Evolutionary conservation across 495 filamentous ascomycete genomes (phyloP), one percentile per base, ranked within the genome.

Genomic region (Hypoxylon cercidicola): DNA sequence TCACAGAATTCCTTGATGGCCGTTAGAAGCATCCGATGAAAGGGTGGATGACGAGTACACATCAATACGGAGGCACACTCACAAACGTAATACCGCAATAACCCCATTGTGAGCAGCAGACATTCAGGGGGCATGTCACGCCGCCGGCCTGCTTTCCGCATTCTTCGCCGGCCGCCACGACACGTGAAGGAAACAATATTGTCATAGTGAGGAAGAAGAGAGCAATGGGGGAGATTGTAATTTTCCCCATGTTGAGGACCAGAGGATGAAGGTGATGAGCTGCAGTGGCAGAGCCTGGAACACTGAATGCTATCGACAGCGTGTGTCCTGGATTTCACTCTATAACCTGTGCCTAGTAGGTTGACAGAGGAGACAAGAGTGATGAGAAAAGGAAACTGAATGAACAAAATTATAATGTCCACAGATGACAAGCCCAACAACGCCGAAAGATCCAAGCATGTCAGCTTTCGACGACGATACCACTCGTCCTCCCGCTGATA

Each of bases 21-120:
- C 4, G 7, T 28, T 28, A 28, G 25, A 28, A 28, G 25, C 7
- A 28, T 28, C 25, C 25, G 25, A 28, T 3, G 7, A 7, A 7
- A 28, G 7, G 25, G 7, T 28, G 25, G 7, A 3, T 7, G 25
- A 28, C 7, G 25, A 28, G 7, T 3, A 28, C 25, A 3, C 25
- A 28, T 28, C 25, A 28, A 28, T 7, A 28, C 7, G 25, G 7
- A 28, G 25, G 7, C 3, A 28, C n/a, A 28, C 25, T 28, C 7
- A 28, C 25, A 28, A 28, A 28, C 7, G 25, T 28, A 28, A 7
- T 28, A 28, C 62, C 62, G 44, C 62, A 65, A 55, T 60, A 65
- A 16, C 62, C 56, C 18, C 6, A 60, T 45, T 58, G 11, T 19
- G 20, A 48, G 55, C 62, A 65, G 39, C 62, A 65, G 1, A 60